These are phyloP conservation scores for Colletotrichum karsti DNA, from an alignment of 2,329 filamentous ascomycete genomes.

Conservation along the genomic window DNA sequence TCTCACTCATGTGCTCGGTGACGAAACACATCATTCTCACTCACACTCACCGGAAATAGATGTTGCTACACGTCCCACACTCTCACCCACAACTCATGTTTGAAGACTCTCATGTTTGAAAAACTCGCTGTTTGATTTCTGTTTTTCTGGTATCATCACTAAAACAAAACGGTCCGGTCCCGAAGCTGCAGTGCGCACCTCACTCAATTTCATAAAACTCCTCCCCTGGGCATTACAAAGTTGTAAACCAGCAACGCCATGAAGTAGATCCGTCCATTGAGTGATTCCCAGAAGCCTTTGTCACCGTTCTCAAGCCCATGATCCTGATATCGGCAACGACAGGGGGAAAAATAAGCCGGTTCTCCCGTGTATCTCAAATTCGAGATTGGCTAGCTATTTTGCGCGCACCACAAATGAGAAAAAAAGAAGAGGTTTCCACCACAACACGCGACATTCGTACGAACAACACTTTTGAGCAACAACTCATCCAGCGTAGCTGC, in stretches of 20 bases:
- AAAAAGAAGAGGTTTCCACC: background rate
- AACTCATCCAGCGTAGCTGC: slow-evolving; percentile 20
- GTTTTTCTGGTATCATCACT: slow-evolving; percentile 13
- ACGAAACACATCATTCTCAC: background rate
- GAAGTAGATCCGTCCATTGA: background rate
- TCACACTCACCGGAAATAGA: background rate
- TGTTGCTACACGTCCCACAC: background rate
- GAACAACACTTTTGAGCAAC: slow-evolving; percentile 1
- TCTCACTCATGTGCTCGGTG: background rate
- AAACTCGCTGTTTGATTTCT: background rate
- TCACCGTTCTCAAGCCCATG: background rate
- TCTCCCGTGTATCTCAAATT: background rate
- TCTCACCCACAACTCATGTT: background rate
- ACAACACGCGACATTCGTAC: background rate
- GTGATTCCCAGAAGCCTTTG: background rate
- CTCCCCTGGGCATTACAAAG: background rate
- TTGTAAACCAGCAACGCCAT: background rate
- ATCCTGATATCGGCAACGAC: background rate
- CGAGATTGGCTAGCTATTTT: slow-evolving; percentile 2
- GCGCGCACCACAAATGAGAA: background rate
- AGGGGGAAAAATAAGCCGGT: background rate
- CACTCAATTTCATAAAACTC: background rate
- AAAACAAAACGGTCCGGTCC: background rate
- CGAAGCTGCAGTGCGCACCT: background rate
- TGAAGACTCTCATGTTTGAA: background rate